phyloP scores from a whole-genome alignment of 805 yeast genomes.

The Ogataea dorogensis region DNA sequence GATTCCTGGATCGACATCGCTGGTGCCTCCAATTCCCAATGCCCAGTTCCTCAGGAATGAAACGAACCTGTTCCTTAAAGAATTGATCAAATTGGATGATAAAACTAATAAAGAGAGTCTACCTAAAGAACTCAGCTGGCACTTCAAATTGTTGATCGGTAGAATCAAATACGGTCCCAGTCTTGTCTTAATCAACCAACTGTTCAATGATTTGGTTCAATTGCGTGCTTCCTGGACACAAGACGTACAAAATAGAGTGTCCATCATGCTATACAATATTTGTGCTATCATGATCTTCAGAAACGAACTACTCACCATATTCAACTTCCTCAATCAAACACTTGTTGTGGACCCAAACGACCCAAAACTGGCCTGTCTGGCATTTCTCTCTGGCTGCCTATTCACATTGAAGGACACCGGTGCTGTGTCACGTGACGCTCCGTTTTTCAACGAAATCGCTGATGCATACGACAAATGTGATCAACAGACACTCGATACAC shows the following conservation, averaged over 20 bases:
- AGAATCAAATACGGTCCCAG: slow-evolving; percentile 45
- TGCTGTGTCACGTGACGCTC: slow-evolving; percentile 3
- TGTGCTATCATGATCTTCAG: slow-evolving; percentile 26
- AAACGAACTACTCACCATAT: slow-evolving; percentile 28
- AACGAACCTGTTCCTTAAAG: slow-evolving; percentile 27
- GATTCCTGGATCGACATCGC: slow-evolving; percentile 16
- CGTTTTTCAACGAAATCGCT: slow-evolving; percentile 15
- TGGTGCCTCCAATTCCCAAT: slow-evolving; percentile 27
- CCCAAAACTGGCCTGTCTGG: slow-evolving; percentile 16
- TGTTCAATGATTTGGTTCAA: slow-evolving; percentile 41
- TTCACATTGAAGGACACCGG: slow-evolving; percentile 18
- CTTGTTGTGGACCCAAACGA: slow-evolving; percentile 5
- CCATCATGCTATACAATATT: slow-evolving; percentile 22
- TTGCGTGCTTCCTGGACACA: slow-evolving; percentile 46
- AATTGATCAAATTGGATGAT: slow-evolving; percentile 23
- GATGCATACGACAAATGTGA: slow-evolving; percentile 5
- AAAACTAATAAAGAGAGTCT: slow-evolving; percentile 12
- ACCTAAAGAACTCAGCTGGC: slow-evolving; percentile 23
- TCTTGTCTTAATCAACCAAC: slow-evolving; percentile 40
- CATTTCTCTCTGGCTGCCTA: slow-evolving; percentile 19
- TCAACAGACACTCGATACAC: slow-evolving; percentile 2
- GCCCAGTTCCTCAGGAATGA: slow-evolving; percentile 30
- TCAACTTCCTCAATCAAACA: slow-evolving; percentile 22
- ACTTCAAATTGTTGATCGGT: slow-evolving; percentile 34
- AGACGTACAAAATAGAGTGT: slow-evolving; percentile 42